Percentiles rank a stretch among this genome's conserved stretches.
These are phyloP conservation scores for Chaetomium globosum DNA, from an alignment of 2,329 filamentous ascomycete species.

Conservation along the genomic window DNA sequence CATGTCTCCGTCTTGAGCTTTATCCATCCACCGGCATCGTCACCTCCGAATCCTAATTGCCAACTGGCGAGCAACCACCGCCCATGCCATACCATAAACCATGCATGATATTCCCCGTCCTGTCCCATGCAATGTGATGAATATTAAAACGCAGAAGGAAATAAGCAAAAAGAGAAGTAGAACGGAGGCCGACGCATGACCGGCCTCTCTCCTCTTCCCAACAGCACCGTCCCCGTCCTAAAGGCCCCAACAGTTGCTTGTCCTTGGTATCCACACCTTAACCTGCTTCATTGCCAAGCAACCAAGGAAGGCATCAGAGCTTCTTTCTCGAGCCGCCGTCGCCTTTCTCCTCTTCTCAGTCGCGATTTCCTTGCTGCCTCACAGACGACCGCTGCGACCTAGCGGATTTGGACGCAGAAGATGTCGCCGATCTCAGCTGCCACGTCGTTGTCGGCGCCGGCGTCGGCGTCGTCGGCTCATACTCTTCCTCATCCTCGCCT, in stretches of 20 bases:
- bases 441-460: background rate
- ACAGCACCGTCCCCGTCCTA: background rate
- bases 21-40: background rate
- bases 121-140: background rate
- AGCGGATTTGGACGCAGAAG: background rate
- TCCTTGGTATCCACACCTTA: background rate
- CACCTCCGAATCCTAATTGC: background rate
- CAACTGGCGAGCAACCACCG: background rate
- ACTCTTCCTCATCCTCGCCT: background rate
- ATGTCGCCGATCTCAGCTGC: background rate
- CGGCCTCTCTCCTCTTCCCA: background rate
- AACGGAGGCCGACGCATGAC: background rate
- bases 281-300: background rate
- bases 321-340: background rate
- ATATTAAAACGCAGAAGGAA: background rate
- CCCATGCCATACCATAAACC: background rate
- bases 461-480: too few species aligned
- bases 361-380: background rate
- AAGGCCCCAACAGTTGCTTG: background rate
- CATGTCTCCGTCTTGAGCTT: background rate
- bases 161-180: background rate
- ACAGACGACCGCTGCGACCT: background rate
- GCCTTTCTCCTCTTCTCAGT: background rate
- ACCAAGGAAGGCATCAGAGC: background rate
- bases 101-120: background rate